A percentile compares a stretch with the other conserved stretches of the same genome.
Conservation (phyloP, 1,284 basidiomycete species). For the Pyrrhoderma noxium region DNA sequence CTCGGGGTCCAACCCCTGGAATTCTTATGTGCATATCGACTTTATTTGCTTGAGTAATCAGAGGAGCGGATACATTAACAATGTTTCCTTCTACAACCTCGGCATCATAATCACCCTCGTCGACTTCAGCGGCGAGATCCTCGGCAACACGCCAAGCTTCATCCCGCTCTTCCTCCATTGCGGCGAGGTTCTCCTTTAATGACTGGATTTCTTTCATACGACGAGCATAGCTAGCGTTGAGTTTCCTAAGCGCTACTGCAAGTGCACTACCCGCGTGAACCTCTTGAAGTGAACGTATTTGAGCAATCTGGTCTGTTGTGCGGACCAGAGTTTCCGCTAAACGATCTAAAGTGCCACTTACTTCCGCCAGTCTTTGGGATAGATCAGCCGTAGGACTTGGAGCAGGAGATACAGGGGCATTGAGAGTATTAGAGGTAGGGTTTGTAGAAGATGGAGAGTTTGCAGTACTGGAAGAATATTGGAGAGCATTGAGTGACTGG, state of each 20-base stretch:
- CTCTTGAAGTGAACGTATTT: conserved; percentile 53
- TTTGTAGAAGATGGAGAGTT: background rate
- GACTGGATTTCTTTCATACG: conserved; percentile 49
- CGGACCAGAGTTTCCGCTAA: conserved; percentile 33
- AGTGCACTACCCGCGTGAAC: conserved; percentile 65
- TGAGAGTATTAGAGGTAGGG: background rate
- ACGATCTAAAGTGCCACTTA: conserved; percentile 23
- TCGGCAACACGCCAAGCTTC: conserved; percentile 76
- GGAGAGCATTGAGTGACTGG: conserved; percentile 46
- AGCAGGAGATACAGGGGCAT: background rate
- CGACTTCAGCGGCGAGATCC: conserved; percentile 60
- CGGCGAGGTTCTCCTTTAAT: conserved; percentile 39
- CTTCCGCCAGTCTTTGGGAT: conserved; percentile 51
- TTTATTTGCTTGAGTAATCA: conserved; percentile 35
- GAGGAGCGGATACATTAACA: conserved; percentile 30
- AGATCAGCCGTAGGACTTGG: conserved; percentile 26
- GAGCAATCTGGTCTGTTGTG: conserved; percentile 53
- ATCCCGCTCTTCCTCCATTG: conserved; percentile 63
- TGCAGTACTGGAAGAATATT: background rate
- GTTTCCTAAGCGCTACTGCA: conserved; percentile 66
- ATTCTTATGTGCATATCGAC: conserved; percentile 20
- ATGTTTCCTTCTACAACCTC: conserved; percentile 21
- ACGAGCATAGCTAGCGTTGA: conserved; percentile 64
- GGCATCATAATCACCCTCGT: conserved; percentile 36
- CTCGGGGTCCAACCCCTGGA: conserved; percentile 31